Conservation (phyloP, 2,329 filamentous ascomycete genomes). For the Alternaria consortialis region DNA sequence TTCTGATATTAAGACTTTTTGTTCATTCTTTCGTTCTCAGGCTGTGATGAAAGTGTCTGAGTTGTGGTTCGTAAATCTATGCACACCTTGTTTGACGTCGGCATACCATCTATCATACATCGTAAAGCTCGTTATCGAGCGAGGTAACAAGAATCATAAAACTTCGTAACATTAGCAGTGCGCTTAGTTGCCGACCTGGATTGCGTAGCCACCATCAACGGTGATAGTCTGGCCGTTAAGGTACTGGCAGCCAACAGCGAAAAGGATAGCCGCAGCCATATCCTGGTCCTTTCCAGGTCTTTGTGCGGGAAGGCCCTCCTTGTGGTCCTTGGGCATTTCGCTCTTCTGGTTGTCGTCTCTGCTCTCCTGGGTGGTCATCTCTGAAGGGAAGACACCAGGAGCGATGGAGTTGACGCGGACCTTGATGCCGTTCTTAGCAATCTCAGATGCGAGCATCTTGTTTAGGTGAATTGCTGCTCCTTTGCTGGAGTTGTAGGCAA, state of each 20-base stretch:
- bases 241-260: constrained; percentile 60
- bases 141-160: neutral
- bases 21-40: neutral
- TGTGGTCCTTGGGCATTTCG: constrained; percentile 62
- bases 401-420: constrained; percentile 67
- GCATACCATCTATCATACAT: constrained; percentile 5
- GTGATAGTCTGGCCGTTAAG: constrained; percentile 60
- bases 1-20: neutral
- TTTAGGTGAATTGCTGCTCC: constrained; percentile 64
- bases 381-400: constrained; percentile 65
- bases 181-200: constrained; percentile 45
- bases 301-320: constrained; percentile 60
- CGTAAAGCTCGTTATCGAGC: constrained; percentile 1
- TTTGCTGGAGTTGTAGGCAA: constrained; percentile 61
- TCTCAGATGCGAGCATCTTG: constrained; percentile 63
- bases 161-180: neutral
- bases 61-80: neutral
- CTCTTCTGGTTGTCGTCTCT: constrained; percentile 63
- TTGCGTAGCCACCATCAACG: constrained; percentile 64
- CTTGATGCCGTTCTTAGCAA: constrained; percentile 62
- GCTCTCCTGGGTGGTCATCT: constrained; percentile 65
- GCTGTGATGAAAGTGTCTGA: neutral
- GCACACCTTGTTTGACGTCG: too few relatives aligned
- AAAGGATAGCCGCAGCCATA: constrained; percentile 66
- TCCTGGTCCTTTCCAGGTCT: constrained; percentile 66